Percentiles rank a stretch among this genome's conserved stretches.
These are phyloP conservation scores for Trametes villosa DNA, from an alignment of 768 basidiomycete genomes.

Conservation along the genomic window DNA sequence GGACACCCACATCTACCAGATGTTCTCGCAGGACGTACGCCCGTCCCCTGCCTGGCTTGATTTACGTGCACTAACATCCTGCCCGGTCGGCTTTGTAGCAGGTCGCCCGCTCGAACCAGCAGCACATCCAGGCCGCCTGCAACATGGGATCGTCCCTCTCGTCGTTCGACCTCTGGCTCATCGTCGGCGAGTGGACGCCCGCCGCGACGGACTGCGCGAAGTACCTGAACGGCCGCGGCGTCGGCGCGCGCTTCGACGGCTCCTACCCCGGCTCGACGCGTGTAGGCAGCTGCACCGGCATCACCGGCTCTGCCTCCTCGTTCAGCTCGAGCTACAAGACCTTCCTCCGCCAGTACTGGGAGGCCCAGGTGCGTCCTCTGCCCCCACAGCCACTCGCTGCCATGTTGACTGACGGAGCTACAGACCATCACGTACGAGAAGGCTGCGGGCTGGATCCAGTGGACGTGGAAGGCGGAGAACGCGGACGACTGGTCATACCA, in stretches of 20 bases:
- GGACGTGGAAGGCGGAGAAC: slow-evolving; percentile 84
- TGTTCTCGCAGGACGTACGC: slow-evolving; percentile 65
- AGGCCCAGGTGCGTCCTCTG: slow-evolving; percentile 64
- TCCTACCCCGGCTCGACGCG: slow-evolving; percentile 61
- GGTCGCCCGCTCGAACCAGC: slow-evolving; percentile 47
- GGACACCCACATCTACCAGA: slow-evolving; percentile 81
- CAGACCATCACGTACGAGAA: slow-evolving; percentile 64
- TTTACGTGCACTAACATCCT: background rate
- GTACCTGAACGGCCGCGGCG: slow-evolving; percentile 83
- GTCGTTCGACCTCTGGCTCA: slow-evolving; percentile 69
- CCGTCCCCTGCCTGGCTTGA: background rate
- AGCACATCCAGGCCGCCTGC: slow-evolving; percentile 71
- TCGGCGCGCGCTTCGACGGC: slow-evolving; percentile 66
- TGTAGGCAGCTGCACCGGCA: slow-evolving; percentile 74
- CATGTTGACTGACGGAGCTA: background rate
- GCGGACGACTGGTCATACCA: slow-evolving; percentile 93
- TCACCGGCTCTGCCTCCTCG: slow-evolving; percentile 73
- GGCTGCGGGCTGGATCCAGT: slow-evolving; percentile 77
- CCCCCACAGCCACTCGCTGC: background rate
- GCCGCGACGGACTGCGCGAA: slow-evolving; percentile 78
- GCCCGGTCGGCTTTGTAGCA: slow-evolving; percentile 36
- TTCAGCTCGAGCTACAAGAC: slow-evolving; percentile 82
- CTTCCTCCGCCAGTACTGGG: slow-evolving; percentile 82
- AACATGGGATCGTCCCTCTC: slow-evolving; percentile 47
- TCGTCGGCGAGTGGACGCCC: slow-evolving; percentile 90